Percentiles rank a stretch among this genome's conserved stretches.
Conservation (phyloP, 202 grass and related monocot species). For the Schoenoplectus tabernaemontani region DNA sequence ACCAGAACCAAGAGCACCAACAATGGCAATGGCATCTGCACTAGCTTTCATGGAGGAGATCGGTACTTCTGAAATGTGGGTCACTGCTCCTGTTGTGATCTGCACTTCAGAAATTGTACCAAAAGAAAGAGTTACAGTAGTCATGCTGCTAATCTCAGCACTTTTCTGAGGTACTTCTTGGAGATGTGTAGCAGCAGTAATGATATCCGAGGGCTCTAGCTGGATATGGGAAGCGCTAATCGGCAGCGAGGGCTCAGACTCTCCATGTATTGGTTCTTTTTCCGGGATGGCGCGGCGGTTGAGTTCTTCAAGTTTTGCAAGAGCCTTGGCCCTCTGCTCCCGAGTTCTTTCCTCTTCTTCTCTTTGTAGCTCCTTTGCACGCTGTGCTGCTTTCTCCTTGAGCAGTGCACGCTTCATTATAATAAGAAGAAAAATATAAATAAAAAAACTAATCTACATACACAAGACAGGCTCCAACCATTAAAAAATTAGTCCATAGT, state of each 20-base stretch:
- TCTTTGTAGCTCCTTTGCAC: conserved; percentile 69
- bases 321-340: conserved; percentile 89
- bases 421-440: conserved; percentile 12
- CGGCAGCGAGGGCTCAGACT: background rate
- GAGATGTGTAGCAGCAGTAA: background rate
- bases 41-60: background rate
- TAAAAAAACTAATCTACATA: background rate
- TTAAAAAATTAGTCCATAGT: conserved; percentile 26
- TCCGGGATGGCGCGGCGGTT: conserved; percentile 44
- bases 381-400: conserved; percentile 81
- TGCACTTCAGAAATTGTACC: conserved; percentile 23
- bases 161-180: conserved; percentile 2
- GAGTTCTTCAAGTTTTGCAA: conserved; percentile 84
- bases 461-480: background rate
- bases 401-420: conserved; percentile 59
- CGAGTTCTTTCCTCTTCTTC: conserved; percentile 86
- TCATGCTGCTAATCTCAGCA: background rate
- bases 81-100: conserved; percentile 18
- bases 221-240: background rate
- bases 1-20: background rate
- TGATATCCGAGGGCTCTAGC: background rate
- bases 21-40: background rate
- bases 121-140: conserved; percentile 20
- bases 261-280: conserved; percentile 3
- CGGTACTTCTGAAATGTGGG: conserved; percentile 5